Base-by-base conservation (phyloP, 1,284 basidiomycete species). In the Malassezia nana region DNA sequence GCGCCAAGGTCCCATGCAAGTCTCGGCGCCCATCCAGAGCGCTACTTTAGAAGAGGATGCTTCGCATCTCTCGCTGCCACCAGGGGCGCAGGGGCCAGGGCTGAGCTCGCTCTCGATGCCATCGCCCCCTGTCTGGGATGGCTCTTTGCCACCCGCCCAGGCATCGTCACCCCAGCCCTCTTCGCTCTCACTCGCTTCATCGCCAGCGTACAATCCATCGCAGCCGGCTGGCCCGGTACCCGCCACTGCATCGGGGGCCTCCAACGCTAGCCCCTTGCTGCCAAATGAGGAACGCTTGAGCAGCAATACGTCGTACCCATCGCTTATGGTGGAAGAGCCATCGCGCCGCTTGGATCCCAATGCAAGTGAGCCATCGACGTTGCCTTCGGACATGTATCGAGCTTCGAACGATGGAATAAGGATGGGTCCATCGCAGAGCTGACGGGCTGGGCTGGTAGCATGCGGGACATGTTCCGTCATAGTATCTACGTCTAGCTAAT, bases 401-500 rank as follows among this genome's bases (percentile, higher is more conserved):
- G 40, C 40, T 15, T 42, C 40, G 4, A 42, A 25, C 16, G 40
- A 42, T 20, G 35, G 35, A 10, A 38, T 18, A 18, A 38, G 20
- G 8, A 10, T 10, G 10, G 35, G 35, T 5, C 35, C 35, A n/a
- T 10, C 13, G 24, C 24, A 42, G 12, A 26, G 4, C 24, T 9
- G 13, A 5, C 38, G 38, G 20, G 20, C 24, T 25, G 38, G 38
- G 6, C 38, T 16, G 18, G 22, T 25, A 6, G 38, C 38, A 40
- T 15, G 12, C 5, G 13, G 13, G 24, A 18, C 40, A 25, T 42
- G 24, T 26, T 42, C 6, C 13, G 26, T 28, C n/a, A 24, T 42
- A 10, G 30, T 31, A 18, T 20, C 35, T 38, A 38, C 35, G 35
- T 38, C 35, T 18, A 48, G 33, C 38, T 50, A 70, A 51, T 63